phyloP scores from a whole-genome alignment of 495 filamentous ascomycete genomes.

The Hypoxylon trugodes region DNA sequence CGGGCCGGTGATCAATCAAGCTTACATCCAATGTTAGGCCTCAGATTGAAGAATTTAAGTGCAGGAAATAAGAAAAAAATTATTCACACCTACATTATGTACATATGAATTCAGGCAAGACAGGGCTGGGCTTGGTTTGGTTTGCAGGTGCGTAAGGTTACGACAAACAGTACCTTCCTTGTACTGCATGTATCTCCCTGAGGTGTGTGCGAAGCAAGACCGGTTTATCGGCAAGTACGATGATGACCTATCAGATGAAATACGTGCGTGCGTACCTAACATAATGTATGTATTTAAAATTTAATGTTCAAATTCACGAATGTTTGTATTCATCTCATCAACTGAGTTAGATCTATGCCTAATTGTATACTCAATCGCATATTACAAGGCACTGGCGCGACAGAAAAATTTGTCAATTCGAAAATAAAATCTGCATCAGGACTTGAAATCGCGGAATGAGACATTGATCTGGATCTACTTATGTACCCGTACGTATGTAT shows the following conservation, averaged over 20 bases:
- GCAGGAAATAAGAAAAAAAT: slow-evolving; percentile 16
- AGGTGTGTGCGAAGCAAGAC: too few relatives aligned
- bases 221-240: too few relatives aligned
- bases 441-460: slow-evolving; percentile 15
- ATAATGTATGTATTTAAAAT: too few relatives aligned
- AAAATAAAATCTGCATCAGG: slow-evolving; percentile 25
- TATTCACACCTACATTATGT: too few relatives aligned
- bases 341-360: background rate
- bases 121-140: background rate
- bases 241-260: too few relatives aligned
- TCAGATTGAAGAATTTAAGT: background rate
- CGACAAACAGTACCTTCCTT: background rate
- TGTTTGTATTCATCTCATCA: too few relatives aligned
- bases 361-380: background rate
- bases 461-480: slow-evolving; percentile 30
- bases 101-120: slow-evolving; percentile 6
- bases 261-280: too few relatives aligned
- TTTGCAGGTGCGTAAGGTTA: background rate
- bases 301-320: too few relatives aligned
- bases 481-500: slow-evolving; percentile 28
- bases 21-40: slow-evolving; percentile 9
- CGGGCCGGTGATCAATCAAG: slow-evolving; percentile 19
- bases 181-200: background rate
- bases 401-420: slow-evolving; percentile 4
- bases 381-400: slow-evolving; percentile 1